Percentiles rank a stretch among this genome's conserved stretches.
Conservation (phyloP, 208 protist species). For the Acanthamoeba castellanii region DNA sequence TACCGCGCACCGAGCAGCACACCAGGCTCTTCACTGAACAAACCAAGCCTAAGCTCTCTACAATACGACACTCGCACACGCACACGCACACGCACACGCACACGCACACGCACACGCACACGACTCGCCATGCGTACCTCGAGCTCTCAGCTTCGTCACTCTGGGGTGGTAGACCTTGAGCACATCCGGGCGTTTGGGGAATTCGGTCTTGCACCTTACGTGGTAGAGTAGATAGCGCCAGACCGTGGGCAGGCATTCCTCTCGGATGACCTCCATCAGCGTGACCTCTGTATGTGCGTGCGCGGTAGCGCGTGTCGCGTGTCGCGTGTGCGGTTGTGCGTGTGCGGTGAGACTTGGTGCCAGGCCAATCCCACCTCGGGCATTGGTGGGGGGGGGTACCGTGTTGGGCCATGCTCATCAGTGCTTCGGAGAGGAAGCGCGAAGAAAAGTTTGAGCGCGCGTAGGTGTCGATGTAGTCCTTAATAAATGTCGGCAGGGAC, state of each 20-base stretch:
- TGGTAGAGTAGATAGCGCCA: background rate
- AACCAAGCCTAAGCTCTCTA: background rate
- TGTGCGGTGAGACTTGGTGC: background rate
- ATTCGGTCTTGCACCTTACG: background rate
- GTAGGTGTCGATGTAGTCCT: background rate
- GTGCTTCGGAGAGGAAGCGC: background rate
- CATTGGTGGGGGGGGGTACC: background rate
- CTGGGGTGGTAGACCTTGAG: background rate
- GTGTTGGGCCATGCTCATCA: background rate
- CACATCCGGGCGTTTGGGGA: background rate
- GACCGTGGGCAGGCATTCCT: background rate
- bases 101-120: no score
- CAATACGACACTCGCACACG: background rate
- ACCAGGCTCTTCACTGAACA: background rate
- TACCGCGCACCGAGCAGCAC: background rate
- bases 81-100: no score
- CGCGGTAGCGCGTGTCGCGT: no score
- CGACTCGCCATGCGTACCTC: background rate
- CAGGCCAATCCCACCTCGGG: background rate
- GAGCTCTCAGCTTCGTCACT: background rate
- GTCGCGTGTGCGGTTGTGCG: background rate
- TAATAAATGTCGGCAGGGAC: background rate
- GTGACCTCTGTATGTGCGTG: background rate
- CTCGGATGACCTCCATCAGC: background rate
- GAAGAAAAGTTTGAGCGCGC: background rate